A percentile compares a stretch with the other conserved stretches of the same genome.
These are phyloP conservation scores for Xylaria scruposa DNA, from an alignment of 495 filamentous ascomycete genomes.

Conservation along the genomic window DNA sequence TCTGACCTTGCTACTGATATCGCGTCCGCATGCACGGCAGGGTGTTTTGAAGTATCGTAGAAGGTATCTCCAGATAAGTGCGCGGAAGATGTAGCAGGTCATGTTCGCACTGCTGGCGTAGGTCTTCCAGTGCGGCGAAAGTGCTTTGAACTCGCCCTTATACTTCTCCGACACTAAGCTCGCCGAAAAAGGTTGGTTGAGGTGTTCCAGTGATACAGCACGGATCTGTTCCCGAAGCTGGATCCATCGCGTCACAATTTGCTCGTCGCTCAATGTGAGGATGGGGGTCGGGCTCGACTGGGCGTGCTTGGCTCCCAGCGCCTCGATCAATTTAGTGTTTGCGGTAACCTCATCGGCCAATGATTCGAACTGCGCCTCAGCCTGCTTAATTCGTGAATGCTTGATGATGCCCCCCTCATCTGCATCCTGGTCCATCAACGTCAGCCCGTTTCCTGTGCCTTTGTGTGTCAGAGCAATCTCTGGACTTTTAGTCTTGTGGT, in stretches of 20 bases:
- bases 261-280: constrained; percentile 26
- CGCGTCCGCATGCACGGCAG: constrained; percentile 37
- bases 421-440: neutral
- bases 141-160: constrained; percentile 30
- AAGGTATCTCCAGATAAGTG: constrained; percentile 40
- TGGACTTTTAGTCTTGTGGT: neutral
- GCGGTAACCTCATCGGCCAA: constrained; percentile 26
- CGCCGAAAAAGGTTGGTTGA: constrained; percentile 25
- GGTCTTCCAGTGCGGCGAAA: constrained; percentile 37
- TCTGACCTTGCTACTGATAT: constrained; percentile 26
- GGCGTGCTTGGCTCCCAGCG: constrained; percentile 26
- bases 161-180: constrained; percentile 28
- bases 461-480: constrained; percentile 12
- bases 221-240: constrained; percentile 30
- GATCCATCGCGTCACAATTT: constrained; percentile 30
- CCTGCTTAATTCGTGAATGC: constrained; percentile 29
- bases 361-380: constrained; percentile 27
- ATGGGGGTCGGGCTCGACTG: neutral
- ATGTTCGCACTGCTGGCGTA: constrained; percentile 30
- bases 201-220: constrained; percentile 25
- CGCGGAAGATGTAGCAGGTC: constrained; percentile 36
- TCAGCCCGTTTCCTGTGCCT: neutral
- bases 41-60: constrained; percentile 29
- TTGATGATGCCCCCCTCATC: constrained; percentile 28
- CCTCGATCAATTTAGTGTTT: constrained; percentile 31